Evolutionary conservation across 2,329 filamentous ascomycete genomes (phyloP), one percentile per base, ranked within the genome.

Genomic region (Xylaria sp.): DNA sequence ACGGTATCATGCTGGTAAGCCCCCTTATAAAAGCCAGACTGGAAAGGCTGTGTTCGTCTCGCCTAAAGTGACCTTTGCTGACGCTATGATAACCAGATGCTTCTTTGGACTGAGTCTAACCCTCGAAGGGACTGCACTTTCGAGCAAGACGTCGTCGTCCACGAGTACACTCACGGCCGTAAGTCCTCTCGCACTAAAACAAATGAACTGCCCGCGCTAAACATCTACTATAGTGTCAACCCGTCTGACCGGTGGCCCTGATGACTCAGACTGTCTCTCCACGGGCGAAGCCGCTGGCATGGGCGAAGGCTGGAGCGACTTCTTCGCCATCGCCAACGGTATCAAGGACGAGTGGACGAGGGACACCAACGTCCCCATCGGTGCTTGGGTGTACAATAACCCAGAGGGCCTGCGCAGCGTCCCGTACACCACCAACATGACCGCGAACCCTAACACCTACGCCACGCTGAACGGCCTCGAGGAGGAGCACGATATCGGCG

Each of bases 111-210:
- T 5, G 68, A 72, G 6, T 81, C 84, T 8, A 83, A 76, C 0
- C 85, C 85, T 1, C 74, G 79, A 64, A 81, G 87, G 5, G 87
- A 90, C 76, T 84, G 83, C 68, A 77, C 82, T 25, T 89, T 90
- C 71, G 87, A 90, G 60, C 84, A 86, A 9, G 85, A 86, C 66
- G 85, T 90, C 13, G 81, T 90, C n/a, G 85, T 90, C 69, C 88
- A 90, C 80, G 86, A 88, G 75, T 88, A 84, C 72, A 86, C 83
- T 0, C 86, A 88, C 78, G 84, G 84, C 66, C 51, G 80, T 82
- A 72, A 78, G 80, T 71, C 16, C n/a, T 25, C 44, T 44, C 10
- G 8, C 6, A 5, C 32, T 6, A 5, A 0, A 2, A 16, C 25
- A 25, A 13, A 25, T 57, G 21, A 1, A 18, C 2, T 18, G 12